Base-by-base conservation (phyloP, 768 basidiomycete species). In the Jaapia argillacea region DNA sequence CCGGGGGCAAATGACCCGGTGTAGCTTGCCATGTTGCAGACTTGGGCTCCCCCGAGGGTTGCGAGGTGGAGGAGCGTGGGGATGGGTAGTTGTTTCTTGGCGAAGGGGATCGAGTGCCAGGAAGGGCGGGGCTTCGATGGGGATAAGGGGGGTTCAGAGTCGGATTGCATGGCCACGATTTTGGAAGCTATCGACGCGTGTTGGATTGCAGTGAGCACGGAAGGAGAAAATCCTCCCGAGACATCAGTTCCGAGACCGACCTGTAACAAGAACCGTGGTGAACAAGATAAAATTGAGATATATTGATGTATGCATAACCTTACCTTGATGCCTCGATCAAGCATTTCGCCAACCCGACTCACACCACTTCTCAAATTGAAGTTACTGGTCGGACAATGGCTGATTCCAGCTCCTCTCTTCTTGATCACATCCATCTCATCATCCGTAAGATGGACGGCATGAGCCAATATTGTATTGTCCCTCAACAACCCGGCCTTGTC, bases 231-330 rank as follows among this genome's bases (percentile, higher is more conserved):
- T 3, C 94, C 93, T 7, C 94, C 94, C 1, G 89, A 85, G 43
- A 86, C 81, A 57, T 94, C 91, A 41, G 93, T 93, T 2, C 94
- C 94, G n/a, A 98, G 67, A 14, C 91, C 90, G 48, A 97, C 87
- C 90, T 92, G 47, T 26, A 36, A 41, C 22, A n/a, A 46, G 5
- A 21, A 40, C 26, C 21, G 12, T 14, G 36, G 23, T 23, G 37
- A 36, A 16, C 18, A 40, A 38, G 18, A n/a, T 23, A n/a, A 43
- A 26, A 36, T 41, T 24, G 5, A 43, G 43, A 3, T 24, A 10
- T 42, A 20, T 33, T 27, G 12, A 22, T 41, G 18, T 24, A 36
- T 22, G 41, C n/a, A n/a, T n/a, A n/a, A 36, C 53, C 64, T 23
- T 44, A 86, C 92, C 72, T 96, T 96, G 58, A 97, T 74, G 2